Evolutionary conservation across 1,284 basidiomycete genomes (phyloP), one percentile per base, ranked within the genome.

Genomic region (Sanghuangporus baumii): DNA sequence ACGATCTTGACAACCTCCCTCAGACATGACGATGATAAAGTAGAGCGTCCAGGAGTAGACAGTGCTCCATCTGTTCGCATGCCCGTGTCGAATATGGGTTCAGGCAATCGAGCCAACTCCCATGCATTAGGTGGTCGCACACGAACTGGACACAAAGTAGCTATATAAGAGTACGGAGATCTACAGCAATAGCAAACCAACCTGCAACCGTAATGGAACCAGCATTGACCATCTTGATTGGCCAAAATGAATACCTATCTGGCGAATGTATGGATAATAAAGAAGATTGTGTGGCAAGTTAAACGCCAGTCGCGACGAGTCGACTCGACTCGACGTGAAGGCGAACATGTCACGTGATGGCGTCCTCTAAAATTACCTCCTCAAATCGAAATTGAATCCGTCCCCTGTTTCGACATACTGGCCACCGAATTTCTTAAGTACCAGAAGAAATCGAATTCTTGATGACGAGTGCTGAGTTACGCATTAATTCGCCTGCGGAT

Each of bases 151-250:
- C 18, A 12, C 12, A n/a, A 56, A 43, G 36, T 36, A 8, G 37
- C 38, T 36, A n/a, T 9, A 31, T 12, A 31, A 48, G 50, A 48
- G 20, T 16, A 51, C 16, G 37, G 55, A 40, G 43, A 40, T 54
- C 14, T 47, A 54, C 66, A 66, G 50, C 12, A 41, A 54, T 58
- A 37, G 48, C 47, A 20, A 48, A 69, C 79, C 60, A 62, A 89
- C 92, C 91, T 73, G 90, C 91, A 60, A 94, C 92, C 57, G 87
- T 89, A 69, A 94, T 94, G 69, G 91, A 91, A 71, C 90, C 91
- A 67, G 89, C 86, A 72, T 87, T 84, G 71, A 89, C 88, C 91
- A 93, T 92, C 68, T 65, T 70, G 48, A 47, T 11, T 9, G 56
- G 37, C 5, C 48, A 18, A 40, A 48, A 3, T 5, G 61, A 11